phyloP scores from a whole-genome alignment of 192 early-diverging fungal genomes.

The Ambispora gerdemannii region DNA sequence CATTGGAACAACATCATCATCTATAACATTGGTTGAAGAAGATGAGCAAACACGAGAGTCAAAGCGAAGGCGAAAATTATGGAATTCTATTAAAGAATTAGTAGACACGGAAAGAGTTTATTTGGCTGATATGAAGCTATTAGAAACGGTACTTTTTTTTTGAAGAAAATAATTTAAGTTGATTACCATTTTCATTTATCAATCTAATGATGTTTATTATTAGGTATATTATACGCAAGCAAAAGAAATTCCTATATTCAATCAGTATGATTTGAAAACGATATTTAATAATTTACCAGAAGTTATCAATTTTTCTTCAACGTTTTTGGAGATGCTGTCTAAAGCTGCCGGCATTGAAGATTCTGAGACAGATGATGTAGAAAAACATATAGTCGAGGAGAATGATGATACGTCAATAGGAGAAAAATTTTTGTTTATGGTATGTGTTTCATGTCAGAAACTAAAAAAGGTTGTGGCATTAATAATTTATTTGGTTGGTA shows the following conservation, averaged over 20 bases:
- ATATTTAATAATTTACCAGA: constrained; percentile 79
- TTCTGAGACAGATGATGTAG: constrained; percentile 29
- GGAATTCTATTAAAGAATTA: constrained; percentile 30
- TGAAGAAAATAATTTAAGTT: not conserved
- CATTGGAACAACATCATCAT: not conserved
- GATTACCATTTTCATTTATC: not conserved
- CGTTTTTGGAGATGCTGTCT: constrained; percentile 64
- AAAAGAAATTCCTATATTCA: constrained; percentile 40
- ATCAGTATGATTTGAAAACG: constrained; percentile 59
- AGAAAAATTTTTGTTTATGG: constrained; percentile 51
- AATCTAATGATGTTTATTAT: not conserved
- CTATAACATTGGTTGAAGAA: constrained; percentile 7
- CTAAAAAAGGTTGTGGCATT: no score
- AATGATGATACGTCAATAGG: constrained; percentile 44
- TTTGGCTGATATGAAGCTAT: constrained; percentile 19
- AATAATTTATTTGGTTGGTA: no score
- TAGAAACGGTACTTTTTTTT: constrained; percentile 9
- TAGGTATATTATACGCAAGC: constrained; percentile 28
- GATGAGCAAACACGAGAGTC: not conserved
- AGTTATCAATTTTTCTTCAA: constrained; percentile 63
- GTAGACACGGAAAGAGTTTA: constrained; percentile 25
- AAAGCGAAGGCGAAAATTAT: constrained; percentile 15
- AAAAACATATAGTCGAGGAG: constrained; percentile 27
- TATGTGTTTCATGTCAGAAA: constrained; percentile 35
- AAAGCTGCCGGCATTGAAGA: constrained; percentile 47